phyloP scores from a whole-genome alignment of 192 early-diverging fungal species.

The Entomortierella beljakovae region DNA sequence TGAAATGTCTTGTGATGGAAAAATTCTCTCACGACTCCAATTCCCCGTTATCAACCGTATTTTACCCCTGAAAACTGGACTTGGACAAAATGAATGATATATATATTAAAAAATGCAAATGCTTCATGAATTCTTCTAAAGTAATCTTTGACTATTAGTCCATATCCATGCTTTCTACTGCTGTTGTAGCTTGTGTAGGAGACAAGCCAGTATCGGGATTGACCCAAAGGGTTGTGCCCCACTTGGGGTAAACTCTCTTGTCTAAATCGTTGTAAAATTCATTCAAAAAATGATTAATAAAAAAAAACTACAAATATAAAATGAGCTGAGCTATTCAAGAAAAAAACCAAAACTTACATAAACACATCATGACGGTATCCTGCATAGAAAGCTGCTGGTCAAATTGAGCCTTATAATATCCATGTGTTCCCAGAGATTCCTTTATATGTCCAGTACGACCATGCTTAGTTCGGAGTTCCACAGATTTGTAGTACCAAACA shows the following conservation, averaged over 20 bases:
- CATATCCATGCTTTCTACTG: conserved; percentile 52
- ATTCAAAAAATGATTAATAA: background rate
- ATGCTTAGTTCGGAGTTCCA: conserved; percentile 91
- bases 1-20: conserved; percentile 63
- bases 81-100: background rate
- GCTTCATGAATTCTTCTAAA: conserved; percentile 4
- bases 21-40: conserved; percentile 50
- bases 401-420: conserved; percentile 73
- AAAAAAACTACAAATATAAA: background rate
- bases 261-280: conserved; percentile 9
- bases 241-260: conserved; percentile 95
- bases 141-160: conserved; percentile 18
- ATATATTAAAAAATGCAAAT: conserved; percentile 20
- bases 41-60: conserved; percentile 62
- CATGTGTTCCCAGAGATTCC: conserved; percentile 96
- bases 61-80: background rate
- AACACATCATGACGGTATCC: conserved; percentile 95
- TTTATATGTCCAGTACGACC: conserved; percentile 93
- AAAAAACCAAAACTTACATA: conserved; percentile 73
- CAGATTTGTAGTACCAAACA: conserved; percentile 95
- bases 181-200: conserved; percentile 11
- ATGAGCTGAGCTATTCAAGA: too few relatives aligned
- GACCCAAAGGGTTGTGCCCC: conserved; percentile 79
- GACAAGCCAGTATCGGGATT: conserved; percentile 40
- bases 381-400: conserved; percentile 83